Base-by-base conservation (phyloP, 164 flowering plant species). In the Litsea cubeba region DNA sequence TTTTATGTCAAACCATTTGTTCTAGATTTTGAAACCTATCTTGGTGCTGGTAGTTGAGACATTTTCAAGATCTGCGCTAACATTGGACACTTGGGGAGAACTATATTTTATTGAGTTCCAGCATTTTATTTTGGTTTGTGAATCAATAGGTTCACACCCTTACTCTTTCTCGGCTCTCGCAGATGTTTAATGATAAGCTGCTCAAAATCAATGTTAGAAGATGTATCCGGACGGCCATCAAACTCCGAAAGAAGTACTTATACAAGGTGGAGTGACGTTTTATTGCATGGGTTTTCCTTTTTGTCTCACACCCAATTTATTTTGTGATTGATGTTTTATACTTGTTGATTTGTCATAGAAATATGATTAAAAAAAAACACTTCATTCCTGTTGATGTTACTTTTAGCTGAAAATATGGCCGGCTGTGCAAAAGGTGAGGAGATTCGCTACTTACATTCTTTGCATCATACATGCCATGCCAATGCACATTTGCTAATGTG, bases 111-210 rank as follows among this genome's bases (percentile, higher is more conserved):
- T 40, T 40, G 46, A 40, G 46, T 40, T 40, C 5, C 17, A 54
- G 20, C 6, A 54, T 17, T 54, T 54, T 20, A 54, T 15, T 51
- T 54, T 54, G 60, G 60, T 54, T 54, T 15, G 60, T 3, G 20
- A 20, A 17, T 54, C 60, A 17, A 54, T 5, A 54, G 60, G 60
- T 18, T 54, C 5, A 15, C 60, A 14, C 60, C 17, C 60, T 54
- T 54, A 5, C n/a, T 54, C 60, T 54, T 70, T 57, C 46, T 40
- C 11, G 8, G 11, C 46, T 40, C 46, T 81, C 78, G 82, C 90
- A 93, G 98, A 90, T 90, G 81, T 93, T 90, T 78, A 93, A 91
- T 83, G 98, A 93, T 75, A 93, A 86, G 18, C 75, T 84, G 84
- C 88, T 91, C 57, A 87, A 86, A 83, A 90, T 93, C 69, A 88